These are phyloP conservation scores for Myochromella boudieri DNA, from an alignment of 768 basidiomycete genomes.

Conservation along the genomic window DNA sequence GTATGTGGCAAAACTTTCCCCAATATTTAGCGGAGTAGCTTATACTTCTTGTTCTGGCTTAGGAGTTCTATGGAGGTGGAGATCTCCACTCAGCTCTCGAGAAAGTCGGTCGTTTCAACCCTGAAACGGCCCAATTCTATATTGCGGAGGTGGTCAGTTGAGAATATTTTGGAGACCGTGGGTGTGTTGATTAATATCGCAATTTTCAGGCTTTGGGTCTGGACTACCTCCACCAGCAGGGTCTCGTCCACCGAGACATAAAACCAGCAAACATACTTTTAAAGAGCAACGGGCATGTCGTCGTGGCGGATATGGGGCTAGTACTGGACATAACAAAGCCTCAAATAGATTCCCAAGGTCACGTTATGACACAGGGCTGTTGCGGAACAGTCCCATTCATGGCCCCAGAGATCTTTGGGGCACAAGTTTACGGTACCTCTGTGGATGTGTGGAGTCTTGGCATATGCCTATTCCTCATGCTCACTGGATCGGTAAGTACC, in stretches of 20 bases:
- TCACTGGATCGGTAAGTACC: conserved; percentile 2
- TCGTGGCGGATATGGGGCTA: conserved; percentile 12
- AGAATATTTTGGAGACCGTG: background rate
- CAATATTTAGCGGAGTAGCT: background rate
- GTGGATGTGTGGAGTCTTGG: conserved; percentile 16
- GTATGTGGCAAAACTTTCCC: conserved; percentile 8
- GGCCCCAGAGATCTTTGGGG: conserved; percentile 13
- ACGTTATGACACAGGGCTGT: background rate
- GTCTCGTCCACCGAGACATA: conserved; percentile 14
- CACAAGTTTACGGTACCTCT: background rate
- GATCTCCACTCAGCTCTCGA: conserved; percentile 11
- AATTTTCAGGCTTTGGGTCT: conserved; percentile 8
- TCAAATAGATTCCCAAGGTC: background rate
- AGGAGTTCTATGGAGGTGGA: conserved; percentile 16
- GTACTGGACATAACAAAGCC: conserved; percentile 1
- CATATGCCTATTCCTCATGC: conserved; percentile 13
- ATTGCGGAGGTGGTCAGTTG: conserved; percentile 26
- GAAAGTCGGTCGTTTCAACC: conserved; percentile 4
- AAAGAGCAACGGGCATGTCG: conserved; percentile 11
- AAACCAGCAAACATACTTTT: conserved; percentile 15
- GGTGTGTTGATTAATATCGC: background rate
- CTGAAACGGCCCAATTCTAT: conserved; percentile 22
- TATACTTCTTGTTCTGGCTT: background rate
- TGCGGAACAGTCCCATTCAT: conserved; percentile 16
- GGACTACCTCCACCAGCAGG: conserved; percentile 7